These are phyloP conservation scores for Aspergillus calidoustus DNA, from an alignment of 2,329 filamentous ascomycete species.

Conservation along the genomic window DNA sequence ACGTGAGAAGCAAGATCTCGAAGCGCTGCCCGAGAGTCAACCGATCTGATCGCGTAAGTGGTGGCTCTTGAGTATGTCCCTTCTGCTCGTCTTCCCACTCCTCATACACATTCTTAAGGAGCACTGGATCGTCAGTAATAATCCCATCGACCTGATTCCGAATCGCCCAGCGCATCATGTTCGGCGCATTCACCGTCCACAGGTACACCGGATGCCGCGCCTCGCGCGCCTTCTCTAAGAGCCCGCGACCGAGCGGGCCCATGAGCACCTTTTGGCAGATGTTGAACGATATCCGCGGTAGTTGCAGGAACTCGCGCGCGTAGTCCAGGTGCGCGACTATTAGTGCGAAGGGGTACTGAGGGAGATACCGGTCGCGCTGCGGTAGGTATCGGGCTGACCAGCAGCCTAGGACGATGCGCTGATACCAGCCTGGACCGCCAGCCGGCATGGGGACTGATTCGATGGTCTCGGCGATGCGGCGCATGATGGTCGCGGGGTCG, in stretches of 20 bases:
- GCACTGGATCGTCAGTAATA: slow-evolving; percentile 79
- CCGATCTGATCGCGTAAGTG: background rate
- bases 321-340: background rate
- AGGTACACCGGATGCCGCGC: slow-evolving; percentile 67
- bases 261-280: background rate
- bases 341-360: background rate
- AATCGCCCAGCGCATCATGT: slow-evolving; percentile 82
- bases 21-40: background rate
- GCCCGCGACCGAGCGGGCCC: background rate
- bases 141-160: slow-evolving; percentile 72
- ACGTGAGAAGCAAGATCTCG: background rate
- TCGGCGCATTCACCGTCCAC: slow-evolving; percentile 85
- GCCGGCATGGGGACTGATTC: background rate
- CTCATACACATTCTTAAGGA: background rate
- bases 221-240: slow-evolving; percentile 60
- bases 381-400: background rate
- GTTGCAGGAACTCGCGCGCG: background rate
- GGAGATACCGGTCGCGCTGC: background rate
- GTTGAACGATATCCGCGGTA: background rate
- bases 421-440: background rate
- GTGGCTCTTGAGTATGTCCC: background rate
- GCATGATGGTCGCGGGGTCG: background rate
- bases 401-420: background rate
- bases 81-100: slow-evolving; percentile 1
- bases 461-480: background rate